A percentile compares a stretch with the other conserved stretches of the same genome.
These are phyloP conservation scores for Hypoxylon lenormandii DNA, from an alignment of 495 filamentous ascomycete species.

Conservation along the genomic window DNA sequence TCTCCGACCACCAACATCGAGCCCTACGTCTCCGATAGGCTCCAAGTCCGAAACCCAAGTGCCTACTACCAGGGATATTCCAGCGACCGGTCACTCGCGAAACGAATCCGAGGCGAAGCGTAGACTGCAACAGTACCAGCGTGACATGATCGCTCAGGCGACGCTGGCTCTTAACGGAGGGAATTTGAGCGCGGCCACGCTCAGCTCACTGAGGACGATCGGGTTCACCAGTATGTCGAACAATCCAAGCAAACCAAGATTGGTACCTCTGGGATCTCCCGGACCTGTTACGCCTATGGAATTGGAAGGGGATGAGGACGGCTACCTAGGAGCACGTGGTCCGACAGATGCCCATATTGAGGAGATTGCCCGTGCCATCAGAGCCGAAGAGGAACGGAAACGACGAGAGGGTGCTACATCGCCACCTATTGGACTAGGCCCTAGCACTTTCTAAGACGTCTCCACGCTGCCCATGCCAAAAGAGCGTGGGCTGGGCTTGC, in stretches of 20 bases:
- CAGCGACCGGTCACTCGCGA: constrained; percentile 43
- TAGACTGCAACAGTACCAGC: constrained; percentile 69
- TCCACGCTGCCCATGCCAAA: neutral
- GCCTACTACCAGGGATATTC: constrained; percentile 38
- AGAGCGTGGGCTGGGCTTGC: neutral
- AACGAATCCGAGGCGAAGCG: constrained; percentile 61
- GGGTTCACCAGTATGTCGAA: constrained; percentile 52
- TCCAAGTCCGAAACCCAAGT: constrained; percentile 52
- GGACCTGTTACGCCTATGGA: constrained; percentile 82
- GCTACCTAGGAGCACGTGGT: constrained; percentile 43
- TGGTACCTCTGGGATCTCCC: constrained; percentile 77
- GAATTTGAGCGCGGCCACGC: constrained; percentile 48
- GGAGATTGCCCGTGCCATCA: constrained; percentile 41
- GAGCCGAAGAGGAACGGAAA: constrained; percentile 39
- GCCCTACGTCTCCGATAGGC: constrained; percentile 24
- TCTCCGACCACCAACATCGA: constrained; percentile 31
- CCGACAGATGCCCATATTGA: constrained; percentile 26
- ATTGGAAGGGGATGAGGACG: constrained; percentile 63
- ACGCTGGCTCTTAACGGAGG: constrained; percentile 58
- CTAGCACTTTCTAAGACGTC: constrained; percentile 38
- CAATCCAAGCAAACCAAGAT: constrained; percentile 69
- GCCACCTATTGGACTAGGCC: constrained; percentile 37
- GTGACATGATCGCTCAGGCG: constrained; percentile 70
- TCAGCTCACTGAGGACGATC: constrained; percentile 50
- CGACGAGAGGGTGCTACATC: constrained; percentile 42